Conservation (phyloP, 1,284 basidiomycete genomes). For the Ceratobasidium sp. region DNA sequence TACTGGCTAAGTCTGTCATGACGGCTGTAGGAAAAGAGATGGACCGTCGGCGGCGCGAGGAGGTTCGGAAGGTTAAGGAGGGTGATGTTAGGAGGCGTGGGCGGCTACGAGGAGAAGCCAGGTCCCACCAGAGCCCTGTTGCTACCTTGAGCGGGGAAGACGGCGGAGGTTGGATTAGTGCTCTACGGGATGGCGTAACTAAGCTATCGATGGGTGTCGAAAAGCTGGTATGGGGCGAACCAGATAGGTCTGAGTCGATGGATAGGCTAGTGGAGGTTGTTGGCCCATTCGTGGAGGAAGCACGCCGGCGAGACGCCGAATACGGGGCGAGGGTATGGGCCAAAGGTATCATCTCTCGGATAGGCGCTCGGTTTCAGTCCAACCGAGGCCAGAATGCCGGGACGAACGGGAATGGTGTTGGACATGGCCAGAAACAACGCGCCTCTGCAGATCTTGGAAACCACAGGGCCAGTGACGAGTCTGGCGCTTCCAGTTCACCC, state of each 20-base stretch:
- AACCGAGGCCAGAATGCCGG: neutral
- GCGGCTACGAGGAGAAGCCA: slow-evolving; percentile 8
- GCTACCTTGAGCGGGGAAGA: neutral
- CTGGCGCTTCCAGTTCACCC: neutral
- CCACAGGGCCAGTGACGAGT: neutral
- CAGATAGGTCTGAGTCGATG: slow-evolving; percentile 47
- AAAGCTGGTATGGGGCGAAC: slow-evolving; percentile 9
- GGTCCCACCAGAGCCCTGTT: neutral
- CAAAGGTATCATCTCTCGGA: neutral
- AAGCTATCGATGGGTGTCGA: neutral
- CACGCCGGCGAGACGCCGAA: slow-evolving; percentile 4
- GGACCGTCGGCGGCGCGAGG: slow-evolving; percentile 9
- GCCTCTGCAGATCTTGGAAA: neutral
- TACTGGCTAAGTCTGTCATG: slow-evolving; percentile 44
- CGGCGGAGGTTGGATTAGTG: slow-evolving; percentile 17
- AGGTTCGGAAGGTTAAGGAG: slow-evolving; percentile 19
- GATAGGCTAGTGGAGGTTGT: slow-evolving; percentile 67
- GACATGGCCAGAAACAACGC: neutral
- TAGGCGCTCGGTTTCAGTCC: neutral
- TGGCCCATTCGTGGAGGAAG: slow-evolving; percentile 66
- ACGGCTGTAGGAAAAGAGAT: slow-evolving; percentile 20
- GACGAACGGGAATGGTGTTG: neutral
- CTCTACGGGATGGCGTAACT: neutral
- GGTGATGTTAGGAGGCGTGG: slow-evolving; percentile 8
- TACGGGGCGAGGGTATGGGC: slow-evolving; percentile 6